These are phyloP conservation scores for Tricholoma bakamatsutake DNA, from an alignment of 768 basidiomycete species.

Conservation along the genomic window DNA sequence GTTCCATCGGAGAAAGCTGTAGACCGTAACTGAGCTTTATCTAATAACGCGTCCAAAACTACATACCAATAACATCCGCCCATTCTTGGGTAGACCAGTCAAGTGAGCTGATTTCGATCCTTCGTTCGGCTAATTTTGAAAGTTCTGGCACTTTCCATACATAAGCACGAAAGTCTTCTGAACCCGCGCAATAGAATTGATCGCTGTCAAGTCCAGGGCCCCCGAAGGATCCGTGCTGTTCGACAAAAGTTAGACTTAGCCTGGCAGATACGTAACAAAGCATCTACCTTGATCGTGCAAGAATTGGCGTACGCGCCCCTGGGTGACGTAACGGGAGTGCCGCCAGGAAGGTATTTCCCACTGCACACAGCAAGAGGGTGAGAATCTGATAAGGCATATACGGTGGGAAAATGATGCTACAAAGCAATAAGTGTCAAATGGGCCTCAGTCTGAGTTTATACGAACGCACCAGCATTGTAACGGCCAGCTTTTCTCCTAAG, in stretches of 20 bases:
- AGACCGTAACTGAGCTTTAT: not conserved
- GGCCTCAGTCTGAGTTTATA: not conserved
- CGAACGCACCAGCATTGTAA: constrained; percentile 57
- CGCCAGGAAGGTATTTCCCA: constrained; percentile 50
- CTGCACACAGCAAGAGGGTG: constrained; percentile 67
- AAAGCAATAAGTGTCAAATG: not conserved
- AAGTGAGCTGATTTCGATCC: constrained; percentile 37
- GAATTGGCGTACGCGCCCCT: constrained; percentile 60
- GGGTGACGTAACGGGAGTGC: constrained; percentile 37
- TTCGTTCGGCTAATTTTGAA: constrained; percentile 33
- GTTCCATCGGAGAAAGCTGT: constrained; percentile 42
- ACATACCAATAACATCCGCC: constrained; percentile 33
- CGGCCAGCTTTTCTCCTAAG: constrained; percentile 56
- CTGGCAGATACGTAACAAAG: not conserved
- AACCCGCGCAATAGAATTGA: constrained; percentile 65
- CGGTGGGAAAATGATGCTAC: constrained; percentile 65
- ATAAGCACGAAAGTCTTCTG: constrained; percentile 78
- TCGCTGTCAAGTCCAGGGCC: constrained; percentile 48
- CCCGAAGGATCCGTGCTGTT: constrained; percentile 74
- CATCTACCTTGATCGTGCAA: constrained; percentile 71
- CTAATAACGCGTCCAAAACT: constrained; percentile 2
- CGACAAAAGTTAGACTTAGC: not conserved
- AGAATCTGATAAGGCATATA: constrained; percentile 63
- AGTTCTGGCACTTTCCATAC: constrained; percentile 68
- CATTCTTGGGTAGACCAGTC: constrained; percentile 39